Conservation (phyloP, 441 rosid genomes). For the Brassica hybrid region DNA sequence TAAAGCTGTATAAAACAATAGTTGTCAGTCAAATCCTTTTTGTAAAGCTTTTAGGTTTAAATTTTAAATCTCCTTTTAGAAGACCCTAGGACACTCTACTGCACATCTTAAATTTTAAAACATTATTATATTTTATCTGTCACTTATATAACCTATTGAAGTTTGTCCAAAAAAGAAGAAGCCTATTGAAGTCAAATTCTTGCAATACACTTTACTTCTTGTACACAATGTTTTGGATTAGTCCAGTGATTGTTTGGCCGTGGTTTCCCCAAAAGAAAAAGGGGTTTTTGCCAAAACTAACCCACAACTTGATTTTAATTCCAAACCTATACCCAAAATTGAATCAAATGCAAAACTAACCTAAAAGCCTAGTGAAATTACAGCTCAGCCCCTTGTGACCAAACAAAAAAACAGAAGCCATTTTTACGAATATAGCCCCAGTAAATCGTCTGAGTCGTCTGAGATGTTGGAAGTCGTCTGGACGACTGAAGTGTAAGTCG, state of each 20-base stretch:
- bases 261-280: not conserved
- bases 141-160: not conserved
- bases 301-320: too few relatives aligned
- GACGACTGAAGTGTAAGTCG: too few relatives aligned
- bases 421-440: too few relatives aligned
- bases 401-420: too few relatives aligned
- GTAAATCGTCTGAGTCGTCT: too few relatives aligned
- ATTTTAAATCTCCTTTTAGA: not conserved
- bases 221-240: constrained; percentile 22
- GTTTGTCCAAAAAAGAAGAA: not conserved
- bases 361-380: too few relatives aligned
- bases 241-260: constrained; percentile 6
- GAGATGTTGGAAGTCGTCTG: too few relatives aligned
- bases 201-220: constrained; percentile 16
- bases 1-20: not conserved
- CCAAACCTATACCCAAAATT: too few relatives aligned
- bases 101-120: not conserved
- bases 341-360: too few relatives aligned
- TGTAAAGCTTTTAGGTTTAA: not conserved
- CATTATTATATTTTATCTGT: not conserved
- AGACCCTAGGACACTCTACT: constrained; percentile 6
- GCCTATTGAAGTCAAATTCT: constrained; percentile 1
- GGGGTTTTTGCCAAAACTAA: too few relatives aligned
- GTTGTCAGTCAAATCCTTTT: not conserved
- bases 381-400: too few relatives aligned